These are phyloP conservation scores for Laguncularia racemosa DNA, from an alignment of 345 rosid genomes.

Conservation along the genomic window DNA sequence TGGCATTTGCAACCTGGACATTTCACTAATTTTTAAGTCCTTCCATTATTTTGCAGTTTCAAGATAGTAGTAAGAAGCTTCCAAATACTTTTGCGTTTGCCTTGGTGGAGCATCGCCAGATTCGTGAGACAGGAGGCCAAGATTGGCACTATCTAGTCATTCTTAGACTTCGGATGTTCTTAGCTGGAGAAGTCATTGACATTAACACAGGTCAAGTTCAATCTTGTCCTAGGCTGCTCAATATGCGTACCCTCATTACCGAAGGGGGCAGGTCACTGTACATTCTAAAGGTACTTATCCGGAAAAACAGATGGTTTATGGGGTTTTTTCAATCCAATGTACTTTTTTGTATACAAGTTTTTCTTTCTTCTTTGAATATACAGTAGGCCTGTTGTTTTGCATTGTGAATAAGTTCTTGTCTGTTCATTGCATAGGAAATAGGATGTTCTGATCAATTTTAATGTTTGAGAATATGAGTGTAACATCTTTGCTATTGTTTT, in stretches of 20 bases:
- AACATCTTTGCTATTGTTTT: too few species aligned
- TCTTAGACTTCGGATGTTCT: constrained; percentile 83
- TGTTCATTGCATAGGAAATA: too few species aligned
- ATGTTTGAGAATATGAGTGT: too few species aligned
- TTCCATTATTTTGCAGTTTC: constrained; percentile 39
- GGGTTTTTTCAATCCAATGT: too few species aligned
- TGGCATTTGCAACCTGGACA: neutral
- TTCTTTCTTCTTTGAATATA: too few species aligned
- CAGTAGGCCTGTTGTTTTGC: too few species aligned
- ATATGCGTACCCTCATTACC: constrained; percentile 41
- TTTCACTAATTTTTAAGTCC: neutral
- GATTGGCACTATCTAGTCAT: constrained; percentile 10
- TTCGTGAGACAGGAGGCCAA: constrained; percentile 7
- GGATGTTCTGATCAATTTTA: too few species aligned
- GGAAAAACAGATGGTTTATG: neutral
- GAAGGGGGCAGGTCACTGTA: constrained; percentile 42
- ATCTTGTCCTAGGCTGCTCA: constrained; percentile 41
- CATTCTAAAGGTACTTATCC: constrained; percentile 58
- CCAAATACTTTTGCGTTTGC: constrained; percentile 88
- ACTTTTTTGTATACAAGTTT: too few species aligned
- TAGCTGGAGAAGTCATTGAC: constrained; percentile 54
- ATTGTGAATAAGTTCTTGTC: too few species aligned
- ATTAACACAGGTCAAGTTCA: constrained; percentile 33
- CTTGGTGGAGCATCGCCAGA: constrained; percentile 69
- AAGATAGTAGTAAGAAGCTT: constrained; percentile 29